Conservation (phyloP, 306 rosid species). For the Vicia sativa region DNA sequence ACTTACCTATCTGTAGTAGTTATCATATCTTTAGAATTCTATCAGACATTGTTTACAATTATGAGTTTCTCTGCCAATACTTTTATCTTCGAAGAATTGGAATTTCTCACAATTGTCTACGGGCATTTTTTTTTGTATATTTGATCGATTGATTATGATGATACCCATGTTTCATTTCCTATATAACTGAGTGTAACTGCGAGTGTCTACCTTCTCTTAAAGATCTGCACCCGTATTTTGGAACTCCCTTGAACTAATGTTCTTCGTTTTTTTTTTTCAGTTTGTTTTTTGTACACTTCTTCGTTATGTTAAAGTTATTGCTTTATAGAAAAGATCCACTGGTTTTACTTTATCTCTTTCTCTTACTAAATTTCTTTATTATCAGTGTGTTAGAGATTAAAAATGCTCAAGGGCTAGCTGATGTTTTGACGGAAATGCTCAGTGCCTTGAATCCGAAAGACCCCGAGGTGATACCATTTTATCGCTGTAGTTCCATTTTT, state of each 20-base stretch:
- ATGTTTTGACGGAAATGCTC: constrained; percentile 91
- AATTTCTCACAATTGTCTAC: not conserved
- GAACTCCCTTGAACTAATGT: constrained; percentile 21
- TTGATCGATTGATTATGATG: not conserved
- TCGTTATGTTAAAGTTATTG: constrained; percentile 10
- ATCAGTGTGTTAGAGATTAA: constrained; percentile 76
- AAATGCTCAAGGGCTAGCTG: constrained; percentile 81
- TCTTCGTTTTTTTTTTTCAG: constrained; percentile 14
- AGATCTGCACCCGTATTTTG: constrained; percentile 17
- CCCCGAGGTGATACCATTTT: constrained; percentile 57
- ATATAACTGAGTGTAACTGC: not conserved
- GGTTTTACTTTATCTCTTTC: constrained; percentile 21
- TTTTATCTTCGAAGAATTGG: not conserved
- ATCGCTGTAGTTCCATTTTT: constrained; percentile 15
- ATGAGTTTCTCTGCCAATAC: not conserved
- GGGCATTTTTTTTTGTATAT: constrained; percentile 1
- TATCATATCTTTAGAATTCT: constrained; percentile 1
- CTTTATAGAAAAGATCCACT: constrained; percentile 17
- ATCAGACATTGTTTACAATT: not conserved
- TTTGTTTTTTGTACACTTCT: constrained; percentile 6
- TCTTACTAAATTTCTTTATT: constrained; percentile 33
- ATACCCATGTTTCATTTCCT: constrained; percentile 17
- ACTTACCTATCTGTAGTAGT: not conserved
- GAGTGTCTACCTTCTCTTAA: not conserved
- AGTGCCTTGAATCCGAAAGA: constrained; percentile 78